These are phyloP conservation scores for Magnaporthiopsis rhizophila DNA, from an alignment of 2,329 filamentous ascomycete species.

Conservation along the genomic window DNA sequence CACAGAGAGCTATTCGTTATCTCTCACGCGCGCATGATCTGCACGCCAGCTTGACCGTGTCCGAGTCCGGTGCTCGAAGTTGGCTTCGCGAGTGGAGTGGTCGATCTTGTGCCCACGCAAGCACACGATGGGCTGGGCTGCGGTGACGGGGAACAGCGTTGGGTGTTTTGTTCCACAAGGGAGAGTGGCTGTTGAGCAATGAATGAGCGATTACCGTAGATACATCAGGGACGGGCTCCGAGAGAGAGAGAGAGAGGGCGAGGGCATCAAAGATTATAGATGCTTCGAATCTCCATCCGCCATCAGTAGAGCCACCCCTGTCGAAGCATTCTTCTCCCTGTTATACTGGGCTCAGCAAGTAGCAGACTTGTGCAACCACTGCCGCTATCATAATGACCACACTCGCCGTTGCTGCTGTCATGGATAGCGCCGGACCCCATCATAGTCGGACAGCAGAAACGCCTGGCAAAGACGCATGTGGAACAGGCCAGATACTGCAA, in stretches of 20 bases:
- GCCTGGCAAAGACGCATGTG: not conserved
- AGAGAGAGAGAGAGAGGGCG: not conserved
- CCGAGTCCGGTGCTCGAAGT: not conserved
- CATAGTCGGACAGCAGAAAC: not conserved
- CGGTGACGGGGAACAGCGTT: not conserved
- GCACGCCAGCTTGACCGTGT: not conserved
- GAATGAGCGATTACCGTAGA: not conserved
- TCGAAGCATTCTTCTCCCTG: not conserved
- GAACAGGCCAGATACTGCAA: not conserved
- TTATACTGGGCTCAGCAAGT: not conserved
- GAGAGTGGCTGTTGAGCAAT: not conserved
- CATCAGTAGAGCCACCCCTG: not conserved
- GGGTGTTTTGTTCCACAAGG: not conserved
- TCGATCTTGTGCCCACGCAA: not conserved
- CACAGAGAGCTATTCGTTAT: not conserved
- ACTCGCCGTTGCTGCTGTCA: not conserved
- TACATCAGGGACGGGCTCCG: not conserved
- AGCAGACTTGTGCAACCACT: not conserved
- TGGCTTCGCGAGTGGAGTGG: not conserved
- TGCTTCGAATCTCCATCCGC: not conserved
- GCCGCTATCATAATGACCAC: not conserved
- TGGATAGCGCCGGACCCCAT: not conserved
- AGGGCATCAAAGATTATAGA: not conserved
- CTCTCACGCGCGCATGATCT: not conserved
- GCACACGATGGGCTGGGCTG: not conserved